phyloP scores from a whole-genome alignment of 176 grass and related monocot species.

The Ananas comosus region DNA sequence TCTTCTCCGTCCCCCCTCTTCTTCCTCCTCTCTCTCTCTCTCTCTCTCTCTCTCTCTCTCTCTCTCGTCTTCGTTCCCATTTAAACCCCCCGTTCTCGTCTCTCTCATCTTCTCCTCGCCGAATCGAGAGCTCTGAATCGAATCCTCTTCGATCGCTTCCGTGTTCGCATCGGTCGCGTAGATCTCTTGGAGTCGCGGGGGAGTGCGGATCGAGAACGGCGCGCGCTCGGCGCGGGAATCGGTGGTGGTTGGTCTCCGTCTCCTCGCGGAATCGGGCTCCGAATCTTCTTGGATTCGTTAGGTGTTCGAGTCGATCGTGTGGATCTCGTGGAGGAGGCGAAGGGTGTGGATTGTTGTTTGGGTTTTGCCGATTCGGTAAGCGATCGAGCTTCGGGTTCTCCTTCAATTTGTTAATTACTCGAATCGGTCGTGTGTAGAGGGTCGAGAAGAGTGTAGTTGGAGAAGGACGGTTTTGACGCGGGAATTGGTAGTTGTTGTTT shows the following conservation, averaged over 20 bases:
- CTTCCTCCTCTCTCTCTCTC: too few relatives aligned
- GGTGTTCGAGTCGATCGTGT: too few relatives aligned
- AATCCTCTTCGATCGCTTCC: neutral
- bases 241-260: neutral
- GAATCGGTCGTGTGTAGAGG: too few relatives aligned
- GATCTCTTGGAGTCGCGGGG: neutral
- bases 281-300: too few relatives aligned
- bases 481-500: too few relatives aligned
- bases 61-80: neutral
- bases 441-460: too few relatives aligned
- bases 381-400: neutral
- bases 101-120: neutral
- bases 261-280: too few relatives aligned
- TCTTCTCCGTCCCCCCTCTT: neutral
- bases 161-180: neutral
- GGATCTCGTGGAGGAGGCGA: too few relatives aligned
- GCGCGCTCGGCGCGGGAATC: neutral
- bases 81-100: neutral
- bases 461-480: too few relatives aligned
- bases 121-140: neutral
- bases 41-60: neutral
- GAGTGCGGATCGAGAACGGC: neutral
- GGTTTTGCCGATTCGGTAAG: slow-evolving; percentile 3
- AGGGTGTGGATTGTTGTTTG: neutral
- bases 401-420: too few relatives aligned